Base-by-base conservation (phyloP, 2,329 filamentous ascomycete genomes). In the Arthrobotrys sinensis region DNA sequence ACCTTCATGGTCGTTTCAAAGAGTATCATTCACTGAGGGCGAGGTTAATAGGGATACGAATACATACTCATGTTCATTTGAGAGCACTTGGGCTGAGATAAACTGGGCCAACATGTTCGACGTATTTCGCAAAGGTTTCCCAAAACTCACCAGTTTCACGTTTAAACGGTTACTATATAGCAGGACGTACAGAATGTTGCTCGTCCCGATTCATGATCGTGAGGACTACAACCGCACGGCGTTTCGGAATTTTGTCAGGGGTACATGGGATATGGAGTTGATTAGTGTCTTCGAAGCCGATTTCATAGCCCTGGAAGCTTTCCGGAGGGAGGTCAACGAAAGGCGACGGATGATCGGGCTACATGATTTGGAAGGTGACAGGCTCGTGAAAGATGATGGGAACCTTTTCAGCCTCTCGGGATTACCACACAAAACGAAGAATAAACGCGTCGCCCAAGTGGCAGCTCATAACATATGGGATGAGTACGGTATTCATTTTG, bases 201-300 rank as follows among this genome's bases (percentile, higher is more conserved):
- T 45, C 5, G n/a, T 45, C 12, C 40, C 40, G 2, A 16, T 45
- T 6, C 40, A 45, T 2, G 40, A 45, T 16, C 40, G 12, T 16
- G 40, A 45, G 40, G 12, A 45, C n/a, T 45, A n/a, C 40, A 16
- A 14, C n/a, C 40, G 40, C 40, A 12, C 12, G n/a, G n/a, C n/a
- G 12, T 45, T 45, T 45, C n/a, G 40, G 5, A 6, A 45, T n/a
- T 45, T 45, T 16, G 40, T 16, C 1, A 14, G 6, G 12, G 11
- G n/a, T 16, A 45, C 40, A 14, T 45, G 40, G 40, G n/a, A 45
- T 45, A 45, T 45, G 40, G 40, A 45, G 12, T 45, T 45, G n/a
- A 16, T 45, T n/a, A 45, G 40, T 16, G 40, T 45, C 40, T 45
- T 11, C n/a, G 40, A 45, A 45, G 12, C 1, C 40, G 40, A 45